These are phyloP conservation scores for Fusarium incarnatum DNA, from an alignment of 2,329 filamentous ascomycete species.

Conservation along the genomic window DNA sequence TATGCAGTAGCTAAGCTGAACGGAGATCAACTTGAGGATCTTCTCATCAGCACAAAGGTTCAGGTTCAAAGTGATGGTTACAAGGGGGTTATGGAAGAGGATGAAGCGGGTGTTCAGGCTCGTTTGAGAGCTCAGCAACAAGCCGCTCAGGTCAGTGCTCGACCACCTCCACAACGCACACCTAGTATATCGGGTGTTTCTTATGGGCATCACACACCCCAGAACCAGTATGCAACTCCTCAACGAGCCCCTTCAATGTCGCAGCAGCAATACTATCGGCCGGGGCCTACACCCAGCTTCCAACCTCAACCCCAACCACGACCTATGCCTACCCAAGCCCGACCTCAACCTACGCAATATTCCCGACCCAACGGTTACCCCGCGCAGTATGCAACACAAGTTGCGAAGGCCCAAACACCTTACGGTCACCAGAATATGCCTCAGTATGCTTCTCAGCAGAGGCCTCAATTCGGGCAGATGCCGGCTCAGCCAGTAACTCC, in stretches of 20 bases:
- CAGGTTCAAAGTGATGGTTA: constrained; percentile 79
- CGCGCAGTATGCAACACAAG: constrained; percentile 60
- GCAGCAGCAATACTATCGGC: constrained; percentile 61
- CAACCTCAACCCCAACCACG: constrained; percentile 58
- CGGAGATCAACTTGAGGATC: constrained; percentile 83
- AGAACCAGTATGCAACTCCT: constrained; percentile 61
- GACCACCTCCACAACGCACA: constrained; percentile 54
- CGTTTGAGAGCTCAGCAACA: constrained; percentile 57
- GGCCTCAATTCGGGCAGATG: constrained; percentile 58
- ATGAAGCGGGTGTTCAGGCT: constrained; percentile 71
- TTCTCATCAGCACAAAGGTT: constrained; percentile 84
- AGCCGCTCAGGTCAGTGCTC: constrained; percentile 50
- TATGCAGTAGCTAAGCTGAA: constrained; percentile 88
- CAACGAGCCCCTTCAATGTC: constrained; percentile 58
- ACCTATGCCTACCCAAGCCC: constrained; percentile 50
- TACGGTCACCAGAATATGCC: constrained; percentile 65
- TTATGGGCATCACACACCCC: constrained; percentile 58
- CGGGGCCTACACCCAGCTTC: constrained; percentile 54
- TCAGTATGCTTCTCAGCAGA: constrained; percentile 61
- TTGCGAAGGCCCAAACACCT: constrained; percentile 64
- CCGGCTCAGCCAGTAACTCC: constrained; percentile 56
- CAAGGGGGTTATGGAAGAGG: constrained; percentile 84
- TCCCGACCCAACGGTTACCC: constrained; percentile 62
- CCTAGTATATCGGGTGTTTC: constrained; percentile 55
- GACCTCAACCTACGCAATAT: constrained; percentile 61